Base-by-base conservation (phyloP, 495 filamentous ascomycete species). In the Podospora comata region DNA sequence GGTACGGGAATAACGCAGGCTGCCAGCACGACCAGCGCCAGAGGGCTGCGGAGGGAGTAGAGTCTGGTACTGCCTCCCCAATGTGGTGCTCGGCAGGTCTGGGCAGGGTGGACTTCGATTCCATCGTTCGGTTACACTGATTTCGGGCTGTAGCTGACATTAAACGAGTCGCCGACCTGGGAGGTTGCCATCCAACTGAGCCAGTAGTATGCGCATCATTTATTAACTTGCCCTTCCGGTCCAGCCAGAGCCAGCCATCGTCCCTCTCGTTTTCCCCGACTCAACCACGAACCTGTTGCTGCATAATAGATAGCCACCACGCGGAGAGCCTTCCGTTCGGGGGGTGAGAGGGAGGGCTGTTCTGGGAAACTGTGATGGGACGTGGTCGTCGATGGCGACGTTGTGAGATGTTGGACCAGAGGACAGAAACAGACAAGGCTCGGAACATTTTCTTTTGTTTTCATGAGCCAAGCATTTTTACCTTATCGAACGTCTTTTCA, bases 151-250 rank as follows among this genome's bases (percentile, higher is more conserved):
- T 23, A 23, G 23, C 23, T 60, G 48, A n/a, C 60, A 59, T 55
- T 65, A 56, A 62, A 73, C 72, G 58, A 70, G 67, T 76, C 66
- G 70, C 60, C 72, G 69, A 67, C 67, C 56, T 66, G 62, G 65
- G 58, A 66, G 65, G 23, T 23, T 67, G 60, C 39, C 68, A 71
- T 68, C 69, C 66, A 65, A 60, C 54, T 58, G 53, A 62, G 64
- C 60, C 27, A 62, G 55, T 67, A 39, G 61, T 58, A 69, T 75
- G 73, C 67, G 66, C 64, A 66, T 71, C 74, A 72, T 72, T 62
- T 68, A 62, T 61, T 58, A 58, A 58, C 55, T 58, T 26, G 55
- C 23, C 55, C 55, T 58, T 58, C 62, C 39, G n/a, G 68, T 44
- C 62, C 62, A 59, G 32, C 65, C 60, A n/a, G 57, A 63, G 64